Conservation (phyloP, 768 basidiomycete species). For the Dendrothele bispora region DNA sequence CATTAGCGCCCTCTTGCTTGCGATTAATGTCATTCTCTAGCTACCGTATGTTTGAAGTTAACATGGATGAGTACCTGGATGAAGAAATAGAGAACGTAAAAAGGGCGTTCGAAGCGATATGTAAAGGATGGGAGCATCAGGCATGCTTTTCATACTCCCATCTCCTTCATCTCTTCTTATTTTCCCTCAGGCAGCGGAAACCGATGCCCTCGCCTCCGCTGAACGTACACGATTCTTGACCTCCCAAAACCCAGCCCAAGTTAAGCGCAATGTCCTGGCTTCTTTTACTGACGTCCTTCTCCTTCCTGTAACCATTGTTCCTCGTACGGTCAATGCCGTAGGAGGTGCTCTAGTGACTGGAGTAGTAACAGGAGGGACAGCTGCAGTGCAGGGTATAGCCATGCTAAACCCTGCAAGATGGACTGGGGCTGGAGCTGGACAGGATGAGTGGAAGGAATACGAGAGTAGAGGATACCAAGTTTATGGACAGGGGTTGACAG, state of each 20-base stretch:
- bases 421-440: constrained; percentile 45
- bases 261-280: constrained; percentile 90
- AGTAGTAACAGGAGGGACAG: constrained; percentile 70
- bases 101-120: constrained; percentile 68
- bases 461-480: no score
- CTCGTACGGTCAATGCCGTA: constrained; percentile 52
- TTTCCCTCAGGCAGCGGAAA: constrained; percentile 13
- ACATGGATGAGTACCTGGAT: constrained; percentile 97
- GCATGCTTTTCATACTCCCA: constrained; percentile 35
- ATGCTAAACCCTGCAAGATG: constrained; percentile 92
- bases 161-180: not conserved
- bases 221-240: constrained; percentile 78
- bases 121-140: constrained; percentile 78
- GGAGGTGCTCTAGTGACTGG: constrained; percentile 70
- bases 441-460: no score
- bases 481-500: no score
- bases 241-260: constrained; percentile 85
- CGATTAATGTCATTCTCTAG: constrained; percentile 38
- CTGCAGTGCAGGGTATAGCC: constrained; percentile 79
- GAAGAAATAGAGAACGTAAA: constrained; percentile 89
- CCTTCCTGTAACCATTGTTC: constrained; percentile 95
- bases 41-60: constrained; percentile 91
- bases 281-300: constrained; percentile 89
- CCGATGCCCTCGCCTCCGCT: constrained; percentile 16
- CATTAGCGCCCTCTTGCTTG: not conserved